These are phyloP conservation scores for Rhododendron ovatum DNA, from an alignment of 148 eudicot genomes.

Conservation along the genomic window DNA sequence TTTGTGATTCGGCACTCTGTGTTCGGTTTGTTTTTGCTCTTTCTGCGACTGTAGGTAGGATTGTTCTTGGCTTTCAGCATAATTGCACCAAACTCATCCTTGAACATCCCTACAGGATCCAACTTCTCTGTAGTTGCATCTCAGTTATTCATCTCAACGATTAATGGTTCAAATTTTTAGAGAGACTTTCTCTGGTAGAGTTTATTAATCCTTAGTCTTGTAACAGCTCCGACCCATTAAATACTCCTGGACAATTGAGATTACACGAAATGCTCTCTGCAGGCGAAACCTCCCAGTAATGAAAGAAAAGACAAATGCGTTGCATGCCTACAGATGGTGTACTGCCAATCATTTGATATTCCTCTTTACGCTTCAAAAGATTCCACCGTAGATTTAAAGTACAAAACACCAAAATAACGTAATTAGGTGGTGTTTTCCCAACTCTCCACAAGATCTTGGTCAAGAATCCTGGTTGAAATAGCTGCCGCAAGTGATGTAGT, in stretches of 20 bases:
- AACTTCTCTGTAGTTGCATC: background rate
- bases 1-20: background rate
- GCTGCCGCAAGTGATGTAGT: conserved; percentile 66
- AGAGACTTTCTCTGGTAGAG: background rate
- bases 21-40: background rate
- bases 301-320: background rate
- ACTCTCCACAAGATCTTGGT: background rate
- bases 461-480: conserved; percentile 34
- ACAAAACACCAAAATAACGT: background rate
- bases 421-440: background rate
- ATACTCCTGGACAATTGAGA: background rate
- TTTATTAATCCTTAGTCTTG: background rate
- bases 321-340: background rate
- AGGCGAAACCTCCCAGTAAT: background rate
- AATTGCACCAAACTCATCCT: too few species aligned
- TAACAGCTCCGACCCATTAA: background rate
- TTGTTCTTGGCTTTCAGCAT: background rate
- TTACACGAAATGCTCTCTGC: background rate
- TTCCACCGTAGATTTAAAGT: background rate
- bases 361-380: background rate
- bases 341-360: background rate
- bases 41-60: background rate
- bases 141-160: background rate
- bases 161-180: background rate
- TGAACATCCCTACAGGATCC: background rate